Evolutionary conservation across 2,329 filamentous ascomycete species (phyloP).

Genomic region (Neonectria magnoliae): DNA sequence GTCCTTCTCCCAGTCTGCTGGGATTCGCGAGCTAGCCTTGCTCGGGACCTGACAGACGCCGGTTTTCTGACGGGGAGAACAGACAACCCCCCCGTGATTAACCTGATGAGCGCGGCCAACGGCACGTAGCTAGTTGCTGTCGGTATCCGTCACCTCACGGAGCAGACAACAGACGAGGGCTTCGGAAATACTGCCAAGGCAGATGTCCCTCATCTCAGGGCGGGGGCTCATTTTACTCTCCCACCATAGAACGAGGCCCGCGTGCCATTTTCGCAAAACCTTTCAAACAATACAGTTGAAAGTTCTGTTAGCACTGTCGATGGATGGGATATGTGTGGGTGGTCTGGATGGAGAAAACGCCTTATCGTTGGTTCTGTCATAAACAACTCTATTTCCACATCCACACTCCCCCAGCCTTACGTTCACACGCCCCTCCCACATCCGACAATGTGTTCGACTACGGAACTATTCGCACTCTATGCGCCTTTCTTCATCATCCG

Average conservation of each 20-base stretch:
- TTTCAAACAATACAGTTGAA: background rate
- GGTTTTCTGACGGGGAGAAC: background rate
- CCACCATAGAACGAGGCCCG: background rate
- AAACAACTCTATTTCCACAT: background rate
- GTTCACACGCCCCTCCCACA: background rate
- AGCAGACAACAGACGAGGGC: background rate
- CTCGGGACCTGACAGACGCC: background rate
- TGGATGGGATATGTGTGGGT: background rate
- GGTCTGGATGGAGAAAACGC: background rate
- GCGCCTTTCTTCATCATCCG: background rate
- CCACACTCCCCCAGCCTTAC: background rate
- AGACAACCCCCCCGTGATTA: background rate
- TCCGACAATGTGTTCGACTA: background rate
- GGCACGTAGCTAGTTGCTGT: background rate
- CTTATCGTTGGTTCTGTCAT: background rate
- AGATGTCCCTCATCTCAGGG: background rate
- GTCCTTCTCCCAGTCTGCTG: conserved; percentile 34
- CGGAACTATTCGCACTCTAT: background rate
- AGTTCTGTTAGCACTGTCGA: background rate
- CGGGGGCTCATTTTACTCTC: background rate
- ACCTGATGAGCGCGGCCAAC: background rate
- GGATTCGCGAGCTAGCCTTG: conserved; percentile 18
- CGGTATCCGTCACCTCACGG: background rate
- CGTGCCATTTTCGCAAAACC: background rate
- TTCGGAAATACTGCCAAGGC: background rate